These are phyloP conservation scores for Annulohypoxylon stygium DNA, from an alignment of 495 filamentous ascomycete species.

Conservation along the genomic window DNA sequence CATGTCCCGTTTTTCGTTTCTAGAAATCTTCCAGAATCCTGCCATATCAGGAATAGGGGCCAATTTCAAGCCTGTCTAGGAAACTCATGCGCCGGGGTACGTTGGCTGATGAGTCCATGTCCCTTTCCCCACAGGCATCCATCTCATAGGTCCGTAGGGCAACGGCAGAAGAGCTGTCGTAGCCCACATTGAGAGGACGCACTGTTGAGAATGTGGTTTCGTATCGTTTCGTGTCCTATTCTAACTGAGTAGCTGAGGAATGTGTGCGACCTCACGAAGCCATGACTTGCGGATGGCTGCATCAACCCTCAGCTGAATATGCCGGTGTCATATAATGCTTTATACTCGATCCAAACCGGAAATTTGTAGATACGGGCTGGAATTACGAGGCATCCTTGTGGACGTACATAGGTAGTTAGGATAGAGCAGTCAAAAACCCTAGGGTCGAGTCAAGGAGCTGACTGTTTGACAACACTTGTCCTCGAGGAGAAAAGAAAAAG, in stretches of 20 bases:
- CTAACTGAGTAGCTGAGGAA: conserved; percentile 26
- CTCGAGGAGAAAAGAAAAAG: not conserved
- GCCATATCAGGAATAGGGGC: conserved; percentile 33
- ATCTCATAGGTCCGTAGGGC: conserved; percentile 39
- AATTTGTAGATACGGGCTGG: not conserved
- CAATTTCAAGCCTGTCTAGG: conserved; percentile 41
- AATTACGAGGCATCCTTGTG: not conserved
- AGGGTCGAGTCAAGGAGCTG: not conserved
- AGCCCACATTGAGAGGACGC: conserved; percentile 30
- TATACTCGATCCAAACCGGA: not conserved
- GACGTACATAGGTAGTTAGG: conserved; percentile 5
- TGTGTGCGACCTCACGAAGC: conserved; percentile 22
- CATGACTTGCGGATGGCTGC: conserved; percentile 33
- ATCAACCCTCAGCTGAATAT: conserved; percentile 20
- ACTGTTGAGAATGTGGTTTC: conserved; percentile 34
- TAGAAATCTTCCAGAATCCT: conserved; percentile 49
- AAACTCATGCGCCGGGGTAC: conserved; percentile 47
- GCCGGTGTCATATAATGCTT: not conserved
- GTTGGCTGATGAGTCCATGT: conserved; percentile 40
- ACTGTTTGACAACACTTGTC: conserved; percentile 2
- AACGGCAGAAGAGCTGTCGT: conserved; percentile 35
- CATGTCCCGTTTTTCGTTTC: conserved; percentile 39
- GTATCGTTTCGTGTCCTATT: conserved; percentile 39
- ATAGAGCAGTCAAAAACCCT: not conserved
- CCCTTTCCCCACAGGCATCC: conserved; percentile 38